Conservation (phyloP, 1,139 yeast genomes). For the Saccharomycopsis hybrid region DNA sequence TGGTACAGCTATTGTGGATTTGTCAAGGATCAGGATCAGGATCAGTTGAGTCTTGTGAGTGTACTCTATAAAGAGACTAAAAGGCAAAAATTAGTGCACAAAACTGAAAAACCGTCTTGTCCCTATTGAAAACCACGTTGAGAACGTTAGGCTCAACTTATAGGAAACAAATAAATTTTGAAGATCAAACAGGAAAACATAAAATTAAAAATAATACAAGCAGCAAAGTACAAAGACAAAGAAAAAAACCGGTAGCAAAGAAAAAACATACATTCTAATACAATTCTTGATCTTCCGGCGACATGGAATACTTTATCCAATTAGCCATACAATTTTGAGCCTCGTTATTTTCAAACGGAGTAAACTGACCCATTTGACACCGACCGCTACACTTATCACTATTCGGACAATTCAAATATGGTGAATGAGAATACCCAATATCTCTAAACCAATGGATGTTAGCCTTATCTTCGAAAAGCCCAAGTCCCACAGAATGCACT, state of each 20-base stretch:
- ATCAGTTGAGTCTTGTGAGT: too few relatives aligned
- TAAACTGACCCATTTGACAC: slow-evolving; percentile 42
- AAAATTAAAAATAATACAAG: neutral
- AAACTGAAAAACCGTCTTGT: too few relatives aligned
- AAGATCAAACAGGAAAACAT: neutral
- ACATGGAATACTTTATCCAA: slow-evolving; percentile 62
- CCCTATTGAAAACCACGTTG: too few relatives aligned
- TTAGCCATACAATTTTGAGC: slow-evolving; percentile 68
- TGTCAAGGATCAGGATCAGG: too few relatives aligned
- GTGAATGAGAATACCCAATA: slow-evolving; percentile 50
- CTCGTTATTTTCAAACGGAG: slow-evolving; percentile 37
- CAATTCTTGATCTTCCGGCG: slow-evolving; percentile 26
- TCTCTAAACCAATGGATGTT: slow-evolving; percentile 49
- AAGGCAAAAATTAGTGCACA: too few relatives aligned
- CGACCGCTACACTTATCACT: slow-evolving; percentile 34
- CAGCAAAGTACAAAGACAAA: neutral
- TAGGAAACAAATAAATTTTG: too few relatives aligned
- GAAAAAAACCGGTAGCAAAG: neutral
- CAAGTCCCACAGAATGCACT: slow-evolving; percentile 49
- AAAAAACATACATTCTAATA: neutral
- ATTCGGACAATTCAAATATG: slow-evolving; percentile 50
- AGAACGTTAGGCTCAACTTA: too few relatives aligned
- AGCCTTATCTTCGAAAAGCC: slow-evolving; percentile 40
- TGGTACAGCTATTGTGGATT: too few relatives aligned
- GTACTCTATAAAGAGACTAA: too few relatives aligned